Conservation (phyloP, 306 rosid genomes). For the Trifolium pratense region DNA sequence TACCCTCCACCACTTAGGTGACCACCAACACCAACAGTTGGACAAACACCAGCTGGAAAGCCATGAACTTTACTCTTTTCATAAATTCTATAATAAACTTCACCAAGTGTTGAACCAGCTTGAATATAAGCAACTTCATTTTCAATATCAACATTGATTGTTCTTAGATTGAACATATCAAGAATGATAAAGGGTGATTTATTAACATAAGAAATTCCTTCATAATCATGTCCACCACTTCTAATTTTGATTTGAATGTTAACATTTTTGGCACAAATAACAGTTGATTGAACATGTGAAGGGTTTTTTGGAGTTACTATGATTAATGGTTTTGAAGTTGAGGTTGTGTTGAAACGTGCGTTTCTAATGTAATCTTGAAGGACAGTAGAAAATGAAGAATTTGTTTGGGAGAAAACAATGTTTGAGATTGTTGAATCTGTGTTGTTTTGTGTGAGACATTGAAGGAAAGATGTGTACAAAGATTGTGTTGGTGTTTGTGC, state of each 20-base stretch:
- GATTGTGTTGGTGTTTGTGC: slow-evolving; percentile 15
- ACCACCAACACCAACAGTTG: slow-evolving; percentile 55
- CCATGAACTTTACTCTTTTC: slow-evolving; percentile 51
- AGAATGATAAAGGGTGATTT: slow-evolving; percentile 44
- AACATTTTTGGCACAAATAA: slow-evolving; percentile 36
- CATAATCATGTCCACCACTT: slow-evolving; percentile 56
- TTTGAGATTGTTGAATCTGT: slow-evolving; percentile 31
- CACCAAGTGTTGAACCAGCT: slow-evolving; percentile 49
- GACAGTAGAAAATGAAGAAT: slow-evolving; percentile 40
- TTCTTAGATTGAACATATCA: slow-evolving; percentile 43
- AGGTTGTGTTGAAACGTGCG: slow-evolving; percentile 49
- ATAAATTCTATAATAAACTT: slow-evolving; percentile 46
- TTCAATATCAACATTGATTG: slow-evolving; percentile 28
- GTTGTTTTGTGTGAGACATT: slow-evolving; percentile 37
- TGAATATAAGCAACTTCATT: slow-evolving; percentile 35
- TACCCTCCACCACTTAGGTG: slow-evolving; percentile 53
- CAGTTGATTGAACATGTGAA: slow-evolving; percentile 44
- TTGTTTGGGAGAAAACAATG: slow-evolving; percentile 17
- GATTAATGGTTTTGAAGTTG: slow-evolving; percentile 41
- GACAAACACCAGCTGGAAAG: slow-evolving; percentile 54
- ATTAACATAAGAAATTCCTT: slow-evolving; percentile 40
- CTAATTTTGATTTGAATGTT: slow-evolving; percentile 40
- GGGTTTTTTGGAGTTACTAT: slow-evolving; percentile 38
- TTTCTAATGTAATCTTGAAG: slow-evolving; percentile 51
- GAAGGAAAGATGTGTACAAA: neutral